Evolutionary conservation across 768 basidiomycete genomes (phyloP).

Genomic region (Tephrocybe sp.): DNA sequence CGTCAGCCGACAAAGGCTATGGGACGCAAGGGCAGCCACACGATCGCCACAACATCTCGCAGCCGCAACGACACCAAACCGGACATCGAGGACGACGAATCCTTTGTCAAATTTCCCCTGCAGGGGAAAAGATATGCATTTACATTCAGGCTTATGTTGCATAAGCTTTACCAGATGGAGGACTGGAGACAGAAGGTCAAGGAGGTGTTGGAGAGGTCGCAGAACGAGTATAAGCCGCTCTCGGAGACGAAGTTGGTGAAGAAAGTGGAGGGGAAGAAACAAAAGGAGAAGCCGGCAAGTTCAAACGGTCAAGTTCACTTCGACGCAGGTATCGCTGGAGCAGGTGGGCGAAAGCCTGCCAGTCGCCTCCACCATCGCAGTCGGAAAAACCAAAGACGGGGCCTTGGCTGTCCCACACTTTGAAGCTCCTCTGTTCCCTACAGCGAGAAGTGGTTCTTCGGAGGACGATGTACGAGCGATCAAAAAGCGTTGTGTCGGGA

Average conservation of each 20-base stretch:
- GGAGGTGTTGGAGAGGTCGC: constrained; percentile 49
- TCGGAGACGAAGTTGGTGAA: constrained; percentile 31
- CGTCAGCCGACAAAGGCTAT: constrained; percentile 1
- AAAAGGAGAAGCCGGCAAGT: constrained; percentile 2
- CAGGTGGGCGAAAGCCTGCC: constrained; percentile 15
- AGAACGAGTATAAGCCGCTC: constrained; percentile 54
- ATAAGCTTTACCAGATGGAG: constrained; percentile 59
- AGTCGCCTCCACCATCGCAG: constrained; percentile 26
- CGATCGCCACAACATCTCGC: constrained; percentile 17
- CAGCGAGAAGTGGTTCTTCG: constrained; percentile 5
- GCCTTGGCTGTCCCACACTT: neutral
- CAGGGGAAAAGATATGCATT: constrained; percentile 45
- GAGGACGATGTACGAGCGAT: constrained; percentile 32
- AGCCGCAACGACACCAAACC: constrained; percentile 13
- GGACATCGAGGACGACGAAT: constrained; percentile 24
- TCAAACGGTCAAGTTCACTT: constrained; percentile 24
- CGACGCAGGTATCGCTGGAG: constrained; percentile 19
- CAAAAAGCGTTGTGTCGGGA: constrained; percentile 56
- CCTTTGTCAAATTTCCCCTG: constrained; percentile 40
- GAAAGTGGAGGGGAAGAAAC: constrained; percentile 9
- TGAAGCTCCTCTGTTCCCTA: constrained; percentile 8
- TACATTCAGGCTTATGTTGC: constrained; percentile 66
- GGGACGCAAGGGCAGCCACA: constrained; percentile 23
- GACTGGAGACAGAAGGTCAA: constrained; percentile 59
- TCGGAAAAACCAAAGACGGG: constrained; percentile 16